Evolutionary conservation across 2,329 filamentous ascomycete species (phyloP).

Genomic region (Sclerotinia glacialis): DNA sequence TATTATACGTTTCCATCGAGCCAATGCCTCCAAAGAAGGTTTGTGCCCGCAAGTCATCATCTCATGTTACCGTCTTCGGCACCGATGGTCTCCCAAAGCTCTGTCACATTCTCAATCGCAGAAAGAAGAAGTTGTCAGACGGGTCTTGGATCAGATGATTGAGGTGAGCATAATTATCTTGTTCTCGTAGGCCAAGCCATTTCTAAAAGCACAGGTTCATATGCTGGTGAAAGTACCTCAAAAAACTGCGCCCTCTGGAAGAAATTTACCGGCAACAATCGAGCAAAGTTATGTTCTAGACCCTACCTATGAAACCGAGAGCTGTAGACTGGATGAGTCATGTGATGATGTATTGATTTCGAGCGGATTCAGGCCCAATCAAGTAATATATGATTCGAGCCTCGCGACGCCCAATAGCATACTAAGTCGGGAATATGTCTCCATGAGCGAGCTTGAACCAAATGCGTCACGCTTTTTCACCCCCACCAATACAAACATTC

Average conservation of each 20-base stretch:
- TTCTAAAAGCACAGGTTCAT: conserved; percentile 2
- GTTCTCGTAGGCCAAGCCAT: neutral
- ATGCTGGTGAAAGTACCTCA: neutral
- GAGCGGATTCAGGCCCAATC: neutral
- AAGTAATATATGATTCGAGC: conserved; percentile 5
- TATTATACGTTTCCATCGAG: conserved; percentile 16
- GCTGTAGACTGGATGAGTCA: neutral
- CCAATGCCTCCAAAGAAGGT: conserved; percentile 20
- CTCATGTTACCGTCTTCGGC: conserved; percentile 15
- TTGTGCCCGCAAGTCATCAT: conserved; percentile 21
- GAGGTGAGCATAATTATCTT: conserved; percentile 7
- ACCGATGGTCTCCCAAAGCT: conserved; percentile 16
- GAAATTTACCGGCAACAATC: conserved; percentile 17
- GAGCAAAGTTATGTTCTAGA: conserved; percentile 19
- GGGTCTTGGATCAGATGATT: conserved; percentile 19
- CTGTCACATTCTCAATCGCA: conserved; percentile 1
- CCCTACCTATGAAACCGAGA: conserved; percentile 4
- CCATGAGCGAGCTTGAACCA: conserved; percentile 19
- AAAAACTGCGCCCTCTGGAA: neutral
- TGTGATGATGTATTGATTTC: conserved; percentile 14
- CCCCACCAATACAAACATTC: conserved; percentile 6
- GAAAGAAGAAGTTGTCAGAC: conserved; percentile 17
- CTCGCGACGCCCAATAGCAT: neutral
- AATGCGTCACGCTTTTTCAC: neutral
- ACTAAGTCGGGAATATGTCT: conserved; percentile 11